Evolutionary conservation across 2,329 filamentous ascomycete species (phyloP), one percentile per base, ranked within the genome.

Genomic region (Chrysosphaeria jannelii): DNA sequence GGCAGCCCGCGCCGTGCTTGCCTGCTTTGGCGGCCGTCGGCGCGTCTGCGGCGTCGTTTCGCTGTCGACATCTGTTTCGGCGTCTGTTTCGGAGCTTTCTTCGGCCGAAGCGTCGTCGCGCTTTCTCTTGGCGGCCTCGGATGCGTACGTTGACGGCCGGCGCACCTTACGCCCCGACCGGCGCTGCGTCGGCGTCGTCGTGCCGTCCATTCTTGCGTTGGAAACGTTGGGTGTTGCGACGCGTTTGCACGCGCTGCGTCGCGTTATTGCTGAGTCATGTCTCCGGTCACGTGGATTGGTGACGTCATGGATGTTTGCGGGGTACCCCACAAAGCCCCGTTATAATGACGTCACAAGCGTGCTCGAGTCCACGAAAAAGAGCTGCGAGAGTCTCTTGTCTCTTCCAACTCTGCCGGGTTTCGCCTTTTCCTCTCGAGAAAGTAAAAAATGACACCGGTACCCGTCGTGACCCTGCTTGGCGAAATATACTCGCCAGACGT

Each of bases 401-500:
- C n/a, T n/a, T n/a, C n/a, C n/a, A n/a, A n/a, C n/a, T n/a, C n/a
- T n/a, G n/a, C n/a, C n/a, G n/a, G n/a, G n/a, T n/a, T n/a, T n/a
- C n/a, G n/a, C n/a, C n/a, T n/a, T n/a, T n/a, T n/a, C n/a, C n/a
- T n/a, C n/a, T n/a, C n/a, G n/a, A n/a, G n/a, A n/a, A n/a, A n/a
- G n/a, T n/a, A 6, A 13, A 25, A 12, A 5, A 59, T 66, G 60
- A 48, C 55, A 23, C 38, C 47, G 9, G 76, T 90, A 24, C 79
- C 79, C 28, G 60, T 69, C 32, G 69, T 72, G 27, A 57, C 55
- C 33, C 66, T 69, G 14, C 53, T 91, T 35, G 51, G 61, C 34
- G 70, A 81, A 40, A 75, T 91, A 39, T 93, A 93, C 47, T 69
- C 75, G 11, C 48, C 61, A 15, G 63, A 76, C 40, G 64, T 69